Conservation (phyloP, 73 alveolate species). For the Tetrahymena thermophila region DNA sequence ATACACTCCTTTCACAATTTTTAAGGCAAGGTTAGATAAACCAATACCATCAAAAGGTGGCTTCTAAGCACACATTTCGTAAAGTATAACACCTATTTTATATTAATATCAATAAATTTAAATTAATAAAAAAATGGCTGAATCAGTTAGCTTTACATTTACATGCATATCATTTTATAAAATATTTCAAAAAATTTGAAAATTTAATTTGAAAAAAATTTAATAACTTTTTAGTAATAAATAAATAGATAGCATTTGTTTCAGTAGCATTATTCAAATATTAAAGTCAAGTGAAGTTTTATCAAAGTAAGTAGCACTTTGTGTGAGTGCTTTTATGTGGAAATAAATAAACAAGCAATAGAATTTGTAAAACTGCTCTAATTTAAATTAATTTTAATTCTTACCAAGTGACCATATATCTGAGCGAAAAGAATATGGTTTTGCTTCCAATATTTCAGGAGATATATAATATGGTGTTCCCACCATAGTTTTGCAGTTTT, state of each 20-base stretch:
- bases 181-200: no score
- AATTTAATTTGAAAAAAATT: neutral
- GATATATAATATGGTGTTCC: slow-evolving; percentile 93
- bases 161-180: no score
- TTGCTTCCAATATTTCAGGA: slow-evolving; percentile 88
- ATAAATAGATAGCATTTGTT: no score
- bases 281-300: neutral
- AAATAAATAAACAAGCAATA: neutral
- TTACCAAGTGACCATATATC: slow-evolving; percentile 87
- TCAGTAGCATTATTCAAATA: neutral
- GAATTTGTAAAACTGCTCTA: neutral
- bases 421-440: slow-evolving; percentile 73
- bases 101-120: neutral
- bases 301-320: neutral
- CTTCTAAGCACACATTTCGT: slow-evolving; percentile 82
- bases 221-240: neutral
- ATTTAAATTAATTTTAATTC: neutral
- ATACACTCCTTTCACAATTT: slow-evolving; percentile 74
- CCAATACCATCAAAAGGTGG: slow-evolving; percentile 84
- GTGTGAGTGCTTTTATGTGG: neutral
- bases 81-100: slow-evolving; percentile 66
- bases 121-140: neutral
- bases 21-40: slow-evolving; percentile 70
- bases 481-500: slow-evolving; percentile 77
- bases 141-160: no score